Base-by-base conservation (phyloP, 305 asterid genomes). In the Nicotiana rustica region DNA sequence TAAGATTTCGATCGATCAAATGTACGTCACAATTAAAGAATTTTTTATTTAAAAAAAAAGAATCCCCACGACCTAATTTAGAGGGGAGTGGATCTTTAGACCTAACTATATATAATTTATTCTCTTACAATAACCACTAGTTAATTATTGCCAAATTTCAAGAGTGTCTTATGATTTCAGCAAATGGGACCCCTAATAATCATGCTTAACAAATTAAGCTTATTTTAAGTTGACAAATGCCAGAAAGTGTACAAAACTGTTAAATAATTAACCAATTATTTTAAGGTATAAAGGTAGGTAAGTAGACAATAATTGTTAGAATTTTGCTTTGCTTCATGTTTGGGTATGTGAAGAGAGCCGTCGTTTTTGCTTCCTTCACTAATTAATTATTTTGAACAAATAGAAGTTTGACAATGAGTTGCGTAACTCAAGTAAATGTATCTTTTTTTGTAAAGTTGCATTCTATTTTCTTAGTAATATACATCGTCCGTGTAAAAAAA, bases 261-360 rank as follows among this genome's bases (percentile, higher is more conserved):
- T 21, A 35, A 65, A 78, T 67, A 5, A 18, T 21, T 69, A 31
- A 36, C 5, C 35, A 62, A 70, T 70, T 70, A 64, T 52, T 69
- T 19, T 35, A 64, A 77, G 29, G 19, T n/a, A 2, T 6, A 9
- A 78, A 44, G 38, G 47, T 25, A 64, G 35, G 19, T 57, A 79
- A 47, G 80, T 67, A 25, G 33, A 57, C 9, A 59, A 47, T 79
- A 85, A 70, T 77, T 60, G 67, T 35, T n/a, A 13, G 29, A 15
- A 57, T 57, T 49, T 15, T 15, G 33, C 60, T 85, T 83, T 49
- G 78, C 75, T 86, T 75, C 59, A 3, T 57, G 68, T 8, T 62
- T 62, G 60, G 81, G 18, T 60, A 76, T 83, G 86, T 18, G 80
- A 69, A 67, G 76, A 69, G 85, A 56, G 65, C 83, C 86, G 83